These are phyloP conservation scores for Suillus bovinus DNA, from an alignment of 768 basidiomycete genomes.

Conservation along the genomic window DNA sequence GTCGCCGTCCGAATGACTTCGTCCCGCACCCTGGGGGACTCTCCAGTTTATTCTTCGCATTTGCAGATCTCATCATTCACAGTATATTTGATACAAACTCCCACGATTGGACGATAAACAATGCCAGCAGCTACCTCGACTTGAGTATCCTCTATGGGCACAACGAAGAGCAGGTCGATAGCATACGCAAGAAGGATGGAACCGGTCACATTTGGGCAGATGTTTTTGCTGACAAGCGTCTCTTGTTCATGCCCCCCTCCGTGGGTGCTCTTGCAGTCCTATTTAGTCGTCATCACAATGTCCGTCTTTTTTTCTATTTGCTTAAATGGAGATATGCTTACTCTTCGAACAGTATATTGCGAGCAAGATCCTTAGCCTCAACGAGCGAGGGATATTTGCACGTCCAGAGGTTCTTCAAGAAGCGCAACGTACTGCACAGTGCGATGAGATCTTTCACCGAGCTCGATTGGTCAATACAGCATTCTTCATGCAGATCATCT, in stretches of 20 bases:
- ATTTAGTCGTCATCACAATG: slow-evolving; percentile 74
- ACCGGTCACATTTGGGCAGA: slow-evolving; percentile 69
- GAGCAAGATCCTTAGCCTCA: slow-evolving; percentile 63
- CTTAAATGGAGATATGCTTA: slow-evolving; percentile 12
- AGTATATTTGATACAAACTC: slow-evolving; percentile 62
- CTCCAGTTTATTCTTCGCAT: slow-evolving; percentile 74
- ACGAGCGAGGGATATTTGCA: slow-evolving; percentile 56
- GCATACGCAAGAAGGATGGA: slow-evolving; percentile 63
- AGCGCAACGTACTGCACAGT: slow-evolving; percentile 45
- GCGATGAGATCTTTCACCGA: slow-evolving; percentile 77
- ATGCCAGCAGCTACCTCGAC: slow-evolving; percentile 74
- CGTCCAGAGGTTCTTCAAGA: slow-evolving; percentile 19
- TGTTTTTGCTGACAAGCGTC: slow-evolving; percentile 63
- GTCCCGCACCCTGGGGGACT: slow-evolving; percentile 65
- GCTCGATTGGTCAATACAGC: slow-evolving; percentile 74
- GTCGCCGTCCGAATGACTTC: slow-evolving; percentile 38
- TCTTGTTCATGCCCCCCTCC: slow-evolving; percentile 74
- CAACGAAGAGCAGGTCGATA: slow-evolving; percentile 45
- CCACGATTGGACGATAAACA: slow-evolving; percentile 53
- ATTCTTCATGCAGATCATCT: slow-evolving; percentile 68
- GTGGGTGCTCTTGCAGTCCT: slow-evolving; percentile 67
- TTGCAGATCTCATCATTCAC: slow-evolving; percentile 78
- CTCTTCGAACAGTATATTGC: slow-evolving; percentile 58
- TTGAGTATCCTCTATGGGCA: slow-evolving; percentile 73
- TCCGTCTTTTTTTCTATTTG: slow-evolving; percentile 32